Evolutionary conservation across 2,329 filamentous ascomycete species (phyloP), one percentile per base, ranked within the genome.

Genomic region (Hypoxylon sp.): DNA sequence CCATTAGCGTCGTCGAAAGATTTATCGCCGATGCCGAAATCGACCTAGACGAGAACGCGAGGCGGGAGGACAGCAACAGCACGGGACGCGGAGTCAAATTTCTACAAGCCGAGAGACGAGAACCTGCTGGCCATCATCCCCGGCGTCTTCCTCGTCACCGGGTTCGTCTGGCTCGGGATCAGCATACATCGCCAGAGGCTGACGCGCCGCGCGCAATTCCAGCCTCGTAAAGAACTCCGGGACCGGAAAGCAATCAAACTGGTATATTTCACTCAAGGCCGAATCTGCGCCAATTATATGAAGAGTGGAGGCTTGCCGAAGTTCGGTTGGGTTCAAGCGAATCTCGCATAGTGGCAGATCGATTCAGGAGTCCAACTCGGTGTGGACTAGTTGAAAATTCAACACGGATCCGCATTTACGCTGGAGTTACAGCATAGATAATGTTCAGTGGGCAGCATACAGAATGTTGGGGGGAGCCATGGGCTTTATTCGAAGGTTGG

Each of bases 81-180:
- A 17, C n/a, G 17, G 8, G 17, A 40, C 11, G 27, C 35, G 24
- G 23, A 40, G n/a, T 29, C 35, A 10, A 24, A 41, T 20, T 35
- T 24, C 23, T 4, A 40, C 38, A 15, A 41, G 5, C 21, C 41
- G 17, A 13, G n/a, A 3, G 29, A 29, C 11, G 47, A 40, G 17
- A 29, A 24, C 5, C 23, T 31, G 4, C 47, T 49, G 7, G 47
- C 23, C 5, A 49, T 49, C 17, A 49, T 49, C 38, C n/a, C 23
- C 1, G 33, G 15, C 24, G 21, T 49, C n/a, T 49, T 49, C 35
- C 2, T 49, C 21, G 21, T 40, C 8, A 33, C 41, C 15, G 47
- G 47, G 35, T 11, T 49, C 17, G 24, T 49, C 35, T 49, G 47
- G 47, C 47, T 40, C 3, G 11, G 26, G 8, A 4, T 38, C 2